Evolutionary conservation across 306 rosid species (phyloP).

Genomic region (Acacia acuminata): DNA sequence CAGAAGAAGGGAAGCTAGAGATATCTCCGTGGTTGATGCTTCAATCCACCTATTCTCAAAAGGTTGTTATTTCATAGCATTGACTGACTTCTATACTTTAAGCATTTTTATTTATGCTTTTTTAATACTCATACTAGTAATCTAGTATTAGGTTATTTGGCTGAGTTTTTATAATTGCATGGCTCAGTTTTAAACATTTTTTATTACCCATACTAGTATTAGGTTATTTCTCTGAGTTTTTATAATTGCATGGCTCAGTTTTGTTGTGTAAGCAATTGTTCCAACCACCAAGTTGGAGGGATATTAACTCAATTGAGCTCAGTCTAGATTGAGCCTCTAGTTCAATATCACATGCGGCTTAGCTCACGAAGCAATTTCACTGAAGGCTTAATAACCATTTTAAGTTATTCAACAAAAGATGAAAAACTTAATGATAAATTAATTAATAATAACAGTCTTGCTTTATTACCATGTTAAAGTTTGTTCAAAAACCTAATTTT

Average conservation of each 20-base stretch:
- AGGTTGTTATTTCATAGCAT: constrained; percentile 58
- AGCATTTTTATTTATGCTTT: constrained; percentile 22
- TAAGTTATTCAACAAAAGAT: constrained; percentile 7
- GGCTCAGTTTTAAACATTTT: constrained; percentile 24
- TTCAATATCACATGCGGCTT: constrained; percentile 19
- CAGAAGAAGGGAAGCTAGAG: constrained; percentile 73
- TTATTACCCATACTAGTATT: constrained; percentile 14
- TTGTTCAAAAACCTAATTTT: constrained; percentile 11
- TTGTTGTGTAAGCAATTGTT: constrained; percentile 17
- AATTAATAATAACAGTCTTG: constrained; percentile 4
- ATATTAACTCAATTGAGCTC: background rate
- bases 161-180: constrained; percentile 26
- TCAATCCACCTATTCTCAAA: constrained; percentile 60
- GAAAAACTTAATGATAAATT: constrained; percentile 2
- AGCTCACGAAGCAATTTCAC: constrained; percentile 18
- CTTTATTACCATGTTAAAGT: constrained; percentile 8
- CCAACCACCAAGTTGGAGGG: constrained; percentile 14
- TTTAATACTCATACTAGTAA: background rate
- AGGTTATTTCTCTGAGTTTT: constrained; percentile 32
- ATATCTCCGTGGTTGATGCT: constrained; percentile 81
- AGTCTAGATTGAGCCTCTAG: constrained; percentile 10
- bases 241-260: constrained; percentile 21
- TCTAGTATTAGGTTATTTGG: constrained; percentile 29
- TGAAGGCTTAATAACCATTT: constrained; percentile 3
- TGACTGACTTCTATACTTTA: constrained; percentile 10